Conservation (phyloP, 331 rosid species). For the Stylosanthes scabra region DNA sequence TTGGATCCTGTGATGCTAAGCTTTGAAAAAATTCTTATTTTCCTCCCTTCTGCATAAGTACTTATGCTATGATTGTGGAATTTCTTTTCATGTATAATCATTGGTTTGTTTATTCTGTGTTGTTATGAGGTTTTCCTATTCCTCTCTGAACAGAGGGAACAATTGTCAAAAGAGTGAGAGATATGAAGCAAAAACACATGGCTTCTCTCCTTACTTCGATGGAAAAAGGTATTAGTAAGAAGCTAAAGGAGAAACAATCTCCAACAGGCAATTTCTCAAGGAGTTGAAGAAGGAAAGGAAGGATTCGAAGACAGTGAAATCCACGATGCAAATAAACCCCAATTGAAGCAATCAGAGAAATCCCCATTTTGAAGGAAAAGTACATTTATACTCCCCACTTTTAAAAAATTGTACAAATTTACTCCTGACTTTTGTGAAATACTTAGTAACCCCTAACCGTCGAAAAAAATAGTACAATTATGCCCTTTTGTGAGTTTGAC, state of each 20-base stretch:
- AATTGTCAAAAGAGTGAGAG: constrained; percentile 73
- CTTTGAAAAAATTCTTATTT: background rate
- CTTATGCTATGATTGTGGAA: background rate
- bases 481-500: no score
- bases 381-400: no score
- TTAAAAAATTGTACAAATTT: no score
- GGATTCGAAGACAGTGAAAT: no score
- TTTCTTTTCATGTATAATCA: constrained; percentile 8
- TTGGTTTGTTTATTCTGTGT: constrained; percentile 4
- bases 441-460: no score
- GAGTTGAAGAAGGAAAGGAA: no score
- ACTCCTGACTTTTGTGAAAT: no score
- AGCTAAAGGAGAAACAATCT: constrained; percentile 75
- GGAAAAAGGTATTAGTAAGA: constrained; percentile 74
- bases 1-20: background rate
- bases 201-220: constrained; percentile 67
- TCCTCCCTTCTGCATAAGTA: background rate
- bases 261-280: constrained; percentile 87
- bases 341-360: no score
- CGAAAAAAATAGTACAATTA: no score
- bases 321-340: no score
- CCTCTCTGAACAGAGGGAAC: constrained; percentile 67
- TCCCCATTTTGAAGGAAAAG: no score
- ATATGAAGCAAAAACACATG: constrained; percentile 78
- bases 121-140: constrained; percentile 34